A percentile compares a stretch with the other conserved stretches of the same genome.
Conservation (phyloP, 2,329 filamentous ascomycete species). For the Fusarium sp. region DNA sequence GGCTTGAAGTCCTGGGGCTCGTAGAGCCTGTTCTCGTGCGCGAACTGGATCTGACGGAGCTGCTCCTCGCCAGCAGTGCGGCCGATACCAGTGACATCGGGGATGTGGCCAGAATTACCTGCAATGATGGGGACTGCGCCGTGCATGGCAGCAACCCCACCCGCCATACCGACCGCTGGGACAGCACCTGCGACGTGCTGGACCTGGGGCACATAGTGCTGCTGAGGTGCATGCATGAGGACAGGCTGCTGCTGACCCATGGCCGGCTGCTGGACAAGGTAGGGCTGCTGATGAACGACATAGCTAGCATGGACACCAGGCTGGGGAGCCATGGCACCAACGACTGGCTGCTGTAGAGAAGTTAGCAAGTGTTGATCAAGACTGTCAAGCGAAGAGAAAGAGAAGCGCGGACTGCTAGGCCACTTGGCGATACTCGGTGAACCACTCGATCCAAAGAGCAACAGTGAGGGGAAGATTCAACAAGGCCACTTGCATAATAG, state of each 20-base stretch:
- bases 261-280: constrained; percentile 47
- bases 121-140: constrained; percentile 50
- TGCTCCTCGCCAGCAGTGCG: constrained; percentile 61
- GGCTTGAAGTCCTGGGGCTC: constrained; percentile 74
- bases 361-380: constrained; percentile 23
- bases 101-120: constrained; percentile 55
- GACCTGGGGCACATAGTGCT: constrained; percentile 40
- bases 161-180: constrained; percentile 42
- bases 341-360: constrained; percentile 46
- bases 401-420: not conserved
- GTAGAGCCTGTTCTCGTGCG: constrained; percentile 62
- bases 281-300: constrained; percentile 50
- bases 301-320: constrained; percentile 42
- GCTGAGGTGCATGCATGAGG: constrained; percentile 48
- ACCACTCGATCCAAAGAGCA: constrained; percentile 12
- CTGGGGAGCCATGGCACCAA: constrained; percentile 45
- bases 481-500: constrained; percentile 55
- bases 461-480: not conserved
- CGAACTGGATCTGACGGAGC: constrained; percentile 61
- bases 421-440: not conserved
- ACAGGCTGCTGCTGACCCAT: constrained; percentile 47
- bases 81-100: constrained; percentile 66
- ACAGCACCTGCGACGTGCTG: constrained; percentile 43
- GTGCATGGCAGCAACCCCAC: constrained; percentile 33
- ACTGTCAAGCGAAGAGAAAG: not conserved